These are phyloP conservation scores for Botrytis squamosa DNA, from an alignment of 2,329 filamentous ascomycete species.

Conservation along the genomic window DNA sequence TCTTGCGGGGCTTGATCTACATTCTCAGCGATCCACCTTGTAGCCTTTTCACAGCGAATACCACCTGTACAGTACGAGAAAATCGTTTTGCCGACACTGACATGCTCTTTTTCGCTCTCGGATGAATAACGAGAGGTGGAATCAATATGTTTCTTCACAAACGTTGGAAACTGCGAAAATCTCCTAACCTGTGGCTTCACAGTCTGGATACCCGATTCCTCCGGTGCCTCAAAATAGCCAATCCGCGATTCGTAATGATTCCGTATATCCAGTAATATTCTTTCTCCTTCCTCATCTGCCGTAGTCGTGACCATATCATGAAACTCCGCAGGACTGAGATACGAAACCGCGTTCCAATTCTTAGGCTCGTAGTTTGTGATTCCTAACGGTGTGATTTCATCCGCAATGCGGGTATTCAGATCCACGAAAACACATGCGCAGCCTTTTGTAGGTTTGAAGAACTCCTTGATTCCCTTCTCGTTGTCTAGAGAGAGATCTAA, in stretches of 20 bases:
- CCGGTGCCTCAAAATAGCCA: slow-evolving; percentile 38
- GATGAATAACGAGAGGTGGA: background rate
- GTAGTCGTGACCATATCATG: slow-evolving; percentile 26
- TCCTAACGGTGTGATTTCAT: slow-evolving; percentile 40
- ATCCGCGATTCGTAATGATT: slow-evolving; percentile 41
- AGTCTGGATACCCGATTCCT: slow-evolving; percentile 31
- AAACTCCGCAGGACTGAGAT: slow-evolving; percentile 35
- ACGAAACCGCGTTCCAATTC: slow-evolving; percentile 35
- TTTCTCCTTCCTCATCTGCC: background rate
- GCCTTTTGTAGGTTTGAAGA: slow-evolving; percentile 37
- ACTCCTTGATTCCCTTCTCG: slow-evolving; percentile 23
- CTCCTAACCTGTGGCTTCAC: slow-evolving; percentile 36
- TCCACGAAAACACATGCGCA: slow-evolving; percentile 37
- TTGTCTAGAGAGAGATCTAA: slow-evolving; percentile 27
- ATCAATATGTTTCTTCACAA: slow-evolving; percentile 33
- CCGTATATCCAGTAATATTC: slow-evolving; percentile 36
- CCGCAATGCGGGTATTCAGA: slow-evolving; percentile 31
- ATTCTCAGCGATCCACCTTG: slow-evolving; percentile 37
- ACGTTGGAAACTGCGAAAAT: slow-evolving; percentile 40
- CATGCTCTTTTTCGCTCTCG: background rate
- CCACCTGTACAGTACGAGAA: slow-evolving; percentile 40
- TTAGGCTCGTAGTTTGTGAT: slow-evolving; percentile 36
- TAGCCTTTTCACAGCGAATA: slow-evolving; percentile 40
- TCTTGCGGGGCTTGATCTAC: slow-evolving; percentile 28
- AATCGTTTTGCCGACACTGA: slow-evolving; percentile 28